phyloP scores from a whole-genome alignment of 768 basidiomycete species.

The Lepiota brunneoincarnata region DNA sequence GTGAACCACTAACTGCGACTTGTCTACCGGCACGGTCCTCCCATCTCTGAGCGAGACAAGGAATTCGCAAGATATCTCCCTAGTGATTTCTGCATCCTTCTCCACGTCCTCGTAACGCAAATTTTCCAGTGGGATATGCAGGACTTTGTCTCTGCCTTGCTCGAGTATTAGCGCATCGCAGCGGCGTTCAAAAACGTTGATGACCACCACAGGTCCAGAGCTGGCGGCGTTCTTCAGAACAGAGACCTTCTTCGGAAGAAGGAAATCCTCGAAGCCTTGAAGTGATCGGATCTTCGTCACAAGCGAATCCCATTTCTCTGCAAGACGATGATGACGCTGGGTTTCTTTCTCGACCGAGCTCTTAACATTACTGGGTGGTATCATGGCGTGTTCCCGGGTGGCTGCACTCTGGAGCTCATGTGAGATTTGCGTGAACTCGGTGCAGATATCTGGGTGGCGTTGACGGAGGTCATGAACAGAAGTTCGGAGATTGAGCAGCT shows the following conservation, averaged over 20 bases:
- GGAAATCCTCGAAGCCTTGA: slow-evolving; percentile 1
- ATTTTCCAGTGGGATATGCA: neutral
- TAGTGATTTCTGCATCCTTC: neutral
- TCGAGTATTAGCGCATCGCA: neutral
- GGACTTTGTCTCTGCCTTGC: neutral
- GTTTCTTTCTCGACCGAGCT: too few relatives aligned
- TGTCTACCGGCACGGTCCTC: too few relatives aligned
- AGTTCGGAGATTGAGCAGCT: slow-evolving; percentile 15
- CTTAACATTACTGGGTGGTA: too few relatives aligned
- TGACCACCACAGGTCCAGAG: neutral
- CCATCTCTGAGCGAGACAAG: too few relatives aligned
- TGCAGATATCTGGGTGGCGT: too few relatives aligned
- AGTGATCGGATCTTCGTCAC: neutral
- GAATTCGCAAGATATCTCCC: too few relatives aligned
- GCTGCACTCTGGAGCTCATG: too few relatives aligned
- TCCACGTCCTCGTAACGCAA: neutral
- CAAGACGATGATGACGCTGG: neutral
- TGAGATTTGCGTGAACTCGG: too few relatives aligned
- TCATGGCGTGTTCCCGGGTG: too few relatives aligned
- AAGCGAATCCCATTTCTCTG: neutral
- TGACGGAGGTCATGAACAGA: slow-evolving; percentile 15
- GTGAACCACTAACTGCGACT: too few relatives aligned
- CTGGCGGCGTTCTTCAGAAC: neutral
- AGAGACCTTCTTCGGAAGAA: neutral
- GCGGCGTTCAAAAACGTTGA: neutral